phyloP scores from a whole-genome alignment of 2,329 filamentous ascomycete species.

The Colletotrichum spinosum region DNA sequence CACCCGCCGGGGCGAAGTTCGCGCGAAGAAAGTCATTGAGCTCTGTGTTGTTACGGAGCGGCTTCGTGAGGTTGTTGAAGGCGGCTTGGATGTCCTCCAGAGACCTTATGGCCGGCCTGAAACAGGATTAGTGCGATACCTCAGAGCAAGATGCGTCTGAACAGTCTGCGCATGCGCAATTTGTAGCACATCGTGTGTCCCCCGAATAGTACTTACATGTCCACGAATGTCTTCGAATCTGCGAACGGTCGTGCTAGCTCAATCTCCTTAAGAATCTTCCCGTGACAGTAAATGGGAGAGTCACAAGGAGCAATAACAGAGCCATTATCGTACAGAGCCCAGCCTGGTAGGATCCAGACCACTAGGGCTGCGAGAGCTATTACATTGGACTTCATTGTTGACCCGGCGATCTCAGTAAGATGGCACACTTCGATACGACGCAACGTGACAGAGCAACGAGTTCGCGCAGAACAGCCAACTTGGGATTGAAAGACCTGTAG shows the following conservation, averaged over 20 bases:
- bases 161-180: no score
- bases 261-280: slow-evolving; percentile 71
- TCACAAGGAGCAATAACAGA: slow-evolving; percentile 73
- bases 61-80: slow-evolving; percentile 69
- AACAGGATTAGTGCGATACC: slow-evolving; percentile 32
- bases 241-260: slow-evolving; percentile 72
- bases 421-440: neutral
- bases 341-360: slow-evolving; percentile 41
- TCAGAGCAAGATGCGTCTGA: no score
- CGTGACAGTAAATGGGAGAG: slow-evolving; percentile 75
- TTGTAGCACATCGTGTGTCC: no score
- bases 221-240: slow-evolving; percentile 79
- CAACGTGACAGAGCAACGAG: neutral
- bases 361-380: slow-evolving; percentile 26
- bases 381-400: slow-evolving; percentile 13
- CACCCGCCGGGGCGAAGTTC: slow-evolving; percentile 73
- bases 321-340: slow-evolving; percentile 69
- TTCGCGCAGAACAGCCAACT: neutral
- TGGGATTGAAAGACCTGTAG: slow-evolving; percentile 14
- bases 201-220: slow-evolving; percentile 62
- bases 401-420: neutral
- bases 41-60: slow-evolving; percentile 71
- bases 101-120: slow-evolving; percentile 69
- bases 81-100: slow-evolving; percentile 71
- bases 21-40: slow-evolving; percentile 71